Evolutionary conservation across 352 stramenopile genomes (phyloP).

Genomic region (Saprolegnia diclina): DNA sequence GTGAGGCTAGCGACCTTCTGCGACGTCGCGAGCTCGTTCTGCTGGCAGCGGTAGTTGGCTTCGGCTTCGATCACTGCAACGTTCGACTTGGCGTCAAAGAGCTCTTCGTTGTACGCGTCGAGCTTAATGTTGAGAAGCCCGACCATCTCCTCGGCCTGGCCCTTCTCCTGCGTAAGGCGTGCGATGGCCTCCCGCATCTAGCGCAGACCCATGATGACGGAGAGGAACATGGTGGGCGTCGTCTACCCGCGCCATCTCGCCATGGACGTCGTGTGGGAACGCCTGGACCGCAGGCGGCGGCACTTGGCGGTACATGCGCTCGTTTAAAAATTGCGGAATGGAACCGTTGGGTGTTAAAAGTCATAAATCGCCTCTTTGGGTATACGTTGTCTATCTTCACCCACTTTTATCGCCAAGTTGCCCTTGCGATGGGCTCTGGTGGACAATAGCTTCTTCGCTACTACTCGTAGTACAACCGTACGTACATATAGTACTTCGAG

Average conservation of each 20-base stretch:
- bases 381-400: too few relatives aligned
- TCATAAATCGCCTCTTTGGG: too few relatives aligned
- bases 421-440: too few relatives aligned
- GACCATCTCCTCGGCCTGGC: conserved; percentile 13
- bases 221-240: neutral
- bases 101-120: conserved; percentile 2
- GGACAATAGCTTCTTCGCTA: too few relatives aligned
- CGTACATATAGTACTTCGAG: too few relatives aligned
- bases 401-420: too few relatives aligned
- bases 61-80: conserved; percentile 12
- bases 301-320: neutral
- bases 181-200: conserved; percentile 19
- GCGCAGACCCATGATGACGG: neutral
- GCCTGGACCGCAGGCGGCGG: neutral
- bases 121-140: conserved; percentile 4
- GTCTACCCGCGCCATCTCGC: neutral
- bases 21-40: conserved; percentile 16
- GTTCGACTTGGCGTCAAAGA: conserved; percentile 14
- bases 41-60: conserved; percentile 15
- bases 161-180: conserved; percentile 14
- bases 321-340: too few relatives aligned
- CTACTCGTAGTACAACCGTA: too few relatives aligned
- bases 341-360: too few relatives aligned
- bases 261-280: neutral
- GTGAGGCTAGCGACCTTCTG: conserved; percentile 6